Conservation (phyloP, 2,329 filamentous ascomycete genomes). For the Metarhizium humberi region DNA sequence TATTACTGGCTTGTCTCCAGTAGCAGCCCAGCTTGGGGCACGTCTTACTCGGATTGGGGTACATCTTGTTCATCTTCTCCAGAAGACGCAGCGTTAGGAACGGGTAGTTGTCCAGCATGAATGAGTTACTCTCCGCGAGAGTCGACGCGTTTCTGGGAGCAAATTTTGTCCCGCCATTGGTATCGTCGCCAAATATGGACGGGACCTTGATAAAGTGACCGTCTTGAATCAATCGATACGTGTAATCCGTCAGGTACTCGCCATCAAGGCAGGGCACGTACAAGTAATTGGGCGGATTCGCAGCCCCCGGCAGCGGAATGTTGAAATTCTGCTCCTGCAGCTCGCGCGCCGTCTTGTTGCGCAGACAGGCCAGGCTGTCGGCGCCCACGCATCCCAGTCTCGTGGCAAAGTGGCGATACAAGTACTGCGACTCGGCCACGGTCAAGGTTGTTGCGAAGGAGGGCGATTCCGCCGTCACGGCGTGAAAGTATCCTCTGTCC, state of each 20-base stretch:
- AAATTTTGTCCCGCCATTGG: slow-evolving; percentile 29
- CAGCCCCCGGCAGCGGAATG: slow-evolving; percentile 20
- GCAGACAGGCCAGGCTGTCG: slow-evolving; percentile 36
- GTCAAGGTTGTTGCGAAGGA: slow-evolving; percentile 41
- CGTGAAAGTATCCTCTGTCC: slow-evolving; percentile 40
- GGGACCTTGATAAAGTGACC: slow-evolving; percentile 46
- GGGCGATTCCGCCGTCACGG: slow-evolving; percentile 39
- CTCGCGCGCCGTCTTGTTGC: slow-evolving; percentile 27
- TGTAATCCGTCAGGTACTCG: slow-evolving; percentile 38
- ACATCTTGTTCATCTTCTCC: slow-evolving; percentile 22
- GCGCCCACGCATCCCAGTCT: slow-evolving; percentile 30
- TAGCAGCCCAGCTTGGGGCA: slow-evolving; percentile 24
- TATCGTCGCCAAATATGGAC: slow-evolving; percentile 34
- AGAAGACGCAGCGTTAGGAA: slow-evolving; percentile 22
- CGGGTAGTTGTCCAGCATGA: slow-evolving; percentile 25
- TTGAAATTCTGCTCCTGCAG: slow-evolving; percentile 33
- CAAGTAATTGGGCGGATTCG: slow-evolving; percentile 35
- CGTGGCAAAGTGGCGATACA: slow-evolving; percentile 39
- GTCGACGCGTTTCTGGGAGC: slow-evolving; percentile 21
- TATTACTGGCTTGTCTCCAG: slow-evolving; percentile 27
- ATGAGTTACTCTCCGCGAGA: slow-evolving; percentile 21
- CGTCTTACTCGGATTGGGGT: slow-evolving; percentile 24
- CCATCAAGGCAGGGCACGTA: slow-evolving; percentile 47
- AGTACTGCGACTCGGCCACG: slow-evolving; percentile 37
- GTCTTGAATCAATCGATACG: slow-evolving; percentile 36